Base-by-base conservation (phyloP, 2,329 filamentous ascomycete species). In the Pseudogymnoascus sp. region DNA sequence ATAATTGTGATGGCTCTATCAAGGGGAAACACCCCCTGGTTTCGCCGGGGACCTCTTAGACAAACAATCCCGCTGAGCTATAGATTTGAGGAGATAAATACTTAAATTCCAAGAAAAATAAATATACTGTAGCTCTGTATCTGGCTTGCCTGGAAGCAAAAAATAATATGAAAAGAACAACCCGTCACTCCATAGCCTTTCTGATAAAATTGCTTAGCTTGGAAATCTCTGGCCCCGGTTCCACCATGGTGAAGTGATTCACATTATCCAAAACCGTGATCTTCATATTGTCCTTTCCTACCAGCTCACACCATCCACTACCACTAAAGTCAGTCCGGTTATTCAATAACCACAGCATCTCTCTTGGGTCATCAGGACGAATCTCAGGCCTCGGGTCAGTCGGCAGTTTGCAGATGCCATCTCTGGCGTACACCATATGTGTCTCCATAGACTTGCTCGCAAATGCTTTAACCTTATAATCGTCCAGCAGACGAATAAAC, bases 401-500 rank as follows among this genome's bases (percentile, higher is more conserved):
- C 1, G 59, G 15, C 39, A 45, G 12, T n/a, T 21, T 33, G 33
- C 39, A 48, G n/a, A 60, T 33, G 13, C 29, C 29, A 15, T 60
- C 29, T 29, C 29, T 21, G 4, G 59, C 35, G 31, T 45, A 33
- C 39, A 40, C 62, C 37, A 63, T 27, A 63, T 62, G 40, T 42
- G 55, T 29, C 13, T 33, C 25, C 55, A 37, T 42, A 39, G 48
- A 27, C 21, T 60, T 42, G 7, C 36, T 27, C 12, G 65, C 58
- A 42, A 71, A 64, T 0, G 66, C 71, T 61, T 63, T 69, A 31
- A 66, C 70, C 40, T 70, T 69, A 66, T 81, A 82, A 29, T 74
- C 74, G 48, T 78, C 76, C 39, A 82, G 70, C 0, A 75, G 72
- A 60, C 78, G 74, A 65, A 81, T 79, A 64, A 75, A 76, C 29